Evolutionary conservation across 140 eudicot genomes (phyloP).

Genomic region (Oenanthe javanica): DNA sequence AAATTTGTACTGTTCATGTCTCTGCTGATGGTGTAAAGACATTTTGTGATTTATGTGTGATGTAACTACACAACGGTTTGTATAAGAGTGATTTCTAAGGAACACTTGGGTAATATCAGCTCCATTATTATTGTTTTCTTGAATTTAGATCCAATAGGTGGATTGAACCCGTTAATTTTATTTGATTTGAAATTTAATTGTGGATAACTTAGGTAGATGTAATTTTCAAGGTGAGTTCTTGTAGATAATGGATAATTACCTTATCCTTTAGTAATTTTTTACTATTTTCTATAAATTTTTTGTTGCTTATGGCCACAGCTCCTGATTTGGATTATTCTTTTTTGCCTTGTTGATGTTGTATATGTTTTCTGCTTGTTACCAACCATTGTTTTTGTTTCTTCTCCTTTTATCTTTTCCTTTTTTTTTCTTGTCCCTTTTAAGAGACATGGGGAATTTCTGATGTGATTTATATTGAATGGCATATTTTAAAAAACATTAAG

Average conservation of each 20-base stretch:
- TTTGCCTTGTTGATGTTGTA: conserved; percentile 7
- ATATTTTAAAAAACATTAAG: not conserved
- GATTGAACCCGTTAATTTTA: not conserved
- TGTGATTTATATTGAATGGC: not conserved
- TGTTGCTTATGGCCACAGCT: conserved; percentile 4
- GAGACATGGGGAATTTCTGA: not conserved
- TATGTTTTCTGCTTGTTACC: conserved; percentile 5
- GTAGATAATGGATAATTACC: conserved; percentile 2
- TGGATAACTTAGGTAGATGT: not conserved
- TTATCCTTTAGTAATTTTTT: not conserved
- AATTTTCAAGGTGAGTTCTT: not conserved
- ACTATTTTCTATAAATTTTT: not conserved
- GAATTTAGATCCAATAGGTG: not conserved
- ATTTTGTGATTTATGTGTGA: not conserved
- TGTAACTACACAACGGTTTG: not conserved
- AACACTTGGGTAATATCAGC: not conserved
- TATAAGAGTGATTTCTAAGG: not conserved
- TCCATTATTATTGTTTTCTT: not conserved
- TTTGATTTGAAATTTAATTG: not conserved
- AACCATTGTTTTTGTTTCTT: not conserved
- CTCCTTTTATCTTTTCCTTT: conserved; percentile 2
- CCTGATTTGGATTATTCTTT: not conserved
- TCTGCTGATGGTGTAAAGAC: not conserved
- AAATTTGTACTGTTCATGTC: not conserved
- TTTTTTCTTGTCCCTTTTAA: not conserved